Base-by-base conservation (phyloP, 495 filamentous ascomycete genomes). In the Neurospora sp. region DNA sequence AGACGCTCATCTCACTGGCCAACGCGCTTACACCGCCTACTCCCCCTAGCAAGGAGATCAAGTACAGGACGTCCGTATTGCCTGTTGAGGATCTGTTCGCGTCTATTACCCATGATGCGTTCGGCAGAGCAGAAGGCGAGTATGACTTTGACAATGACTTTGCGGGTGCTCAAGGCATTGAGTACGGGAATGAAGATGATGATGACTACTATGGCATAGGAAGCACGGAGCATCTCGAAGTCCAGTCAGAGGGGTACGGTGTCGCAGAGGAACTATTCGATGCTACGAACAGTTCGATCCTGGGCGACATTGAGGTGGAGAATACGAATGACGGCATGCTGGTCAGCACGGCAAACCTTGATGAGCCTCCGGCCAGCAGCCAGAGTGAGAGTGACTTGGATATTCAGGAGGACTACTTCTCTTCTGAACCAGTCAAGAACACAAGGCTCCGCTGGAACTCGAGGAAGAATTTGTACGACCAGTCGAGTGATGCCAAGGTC, bases 61-160 rank as follows among this genome's bases (percentile, higher is more conserved):
- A 95, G 77, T 99, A 98, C 79, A 88, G 91, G 48, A 98, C 95
- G 3, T 88, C 95, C 71, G 88, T 97, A 35, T 89, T 96, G 72
- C 92, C 95, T 0, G 85, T 98, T 4, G 81, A 94, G 76, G 92
- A 98, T 75, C 89, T 98, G 85, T 87, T 99, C 68, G 92, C 93
- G 8, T 97, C 94, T 0, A 91, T 99, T 73, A 91, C 93, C 10
- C 93, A 92, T 4, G 90, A 97, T 82, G 92, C 92, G 0, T 94
- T 96, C 79, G 86, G 86, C 39, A 81, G 74, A 59, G 82, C 87
- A 1, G 86, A 88, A 69, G 87, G 87, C 1, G 83, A 83, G 20
- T 89, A 87, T 74, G 84, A 89, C 69, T 86, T 89, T 71, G 87
- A 88, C 39, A 82, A 85, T 39, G 87, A 89, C 76, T 89, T 89